Evolutionary conservation across 768 basidiomycete genomes (phyloP).

Genomic region (Trametes cubensis): DNA sequence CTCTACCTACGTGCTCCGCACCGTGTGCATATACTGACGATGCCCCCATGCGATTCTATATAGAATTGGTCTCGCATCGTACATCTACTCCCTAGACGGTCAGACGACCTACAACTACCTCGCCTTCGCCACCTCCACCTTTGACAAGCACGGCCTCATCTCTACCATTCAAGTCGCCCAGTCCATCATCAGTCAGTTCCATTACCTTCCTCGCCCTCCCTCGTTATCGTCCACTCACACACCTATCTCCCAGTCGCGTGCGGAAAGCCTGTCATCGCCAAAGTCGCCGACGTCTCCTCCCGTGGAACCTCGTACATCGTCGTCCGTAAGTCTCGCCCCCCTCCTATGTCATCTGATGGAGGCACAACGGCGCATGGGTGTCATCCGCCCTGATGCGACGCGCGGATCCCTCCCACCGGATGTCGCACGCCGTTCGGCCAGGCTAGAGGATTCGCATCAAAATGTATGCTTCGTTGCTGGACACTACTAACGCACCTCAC

Average conservation of each 20-base stretch:
- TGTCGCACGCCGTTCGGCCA: too few species aligned
- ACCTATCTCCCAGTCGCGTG: constrained; percentile 10
- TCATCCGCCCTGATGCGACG: too few species aligned
- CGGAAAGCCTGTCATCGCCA: constrained; percentile 52
- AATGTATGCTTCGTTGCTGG: background rate
- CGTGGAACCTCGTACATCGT: constrained; percentile 48
- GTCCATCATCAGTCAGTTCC: constrained; percentile 34
- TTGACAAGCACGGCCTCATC: constrained; percentile 24
- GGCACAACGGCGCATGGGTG: too few species aligned
- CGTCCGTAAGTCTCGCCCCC: constrained; percentile 44
- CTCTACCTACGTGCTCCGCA: background rate
- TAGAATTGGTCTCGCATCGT: constrained; percentile 60
- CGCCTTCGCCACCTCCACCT: constrained; percentile 24
- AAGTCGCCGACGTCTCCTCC: constrained; percentile 51
- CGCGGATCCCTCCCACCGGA: too few species aligned
- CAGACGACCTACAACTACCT: constrained; percentile 65
- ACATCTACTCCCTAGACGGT: constrained; percentile 76
- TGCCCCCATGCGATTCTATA: background rate
- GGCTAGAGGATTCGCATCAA: too few species aligned
- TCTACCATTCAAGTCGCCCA: constrained; percentile 30
- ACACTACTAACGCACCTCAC: constrained; percentile 36
- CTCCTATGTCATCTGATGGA: too few species aligned
- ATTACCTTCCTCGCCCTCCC: constrained; percentile 53
- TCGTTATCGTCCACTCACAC: background rate
- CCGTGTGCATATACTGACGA: background rate